Evolutionary conservation across 2,329 filamentous ascomycete species (phyloP), one percentile per base, ranked within the genome.

Genomic region (Colletotrichum orbiculare): DNA sequence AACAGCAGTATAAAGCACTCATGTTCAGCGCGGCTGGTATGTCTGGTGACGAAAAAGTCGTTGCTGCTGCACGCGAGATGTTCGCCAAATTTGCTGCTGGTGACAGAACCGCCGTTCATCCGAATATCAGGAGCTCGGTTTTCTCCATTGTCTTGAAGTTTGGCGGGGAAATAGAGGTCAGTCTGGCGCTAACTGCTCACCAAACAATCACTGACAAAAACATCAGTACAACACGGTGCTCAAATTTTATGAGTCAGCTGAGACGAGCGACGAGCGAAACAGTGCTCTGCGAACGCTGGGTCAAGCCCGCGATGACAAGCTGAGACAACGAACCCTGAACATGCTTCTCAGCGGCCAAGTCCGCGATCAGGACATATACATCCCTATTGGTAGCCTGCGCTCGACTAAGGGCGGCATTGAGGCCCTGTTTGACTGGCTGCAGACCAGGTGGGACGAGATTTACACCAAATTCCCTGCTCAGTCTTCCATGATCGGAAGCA

Each of bases 281-380:
- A 95, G 92, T 11, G 94, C 94, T 1, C 87, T 98, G 64, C 92
- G 94, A 71, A 88, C 87, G 38, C 85, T 98, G 25, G 95, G 95
- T 54, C 89, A 93, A 54, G 89, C 93, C 50, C 90, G 90, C 74
- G 85, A 91, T 61, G 89, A 92, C 1, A 88, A 90, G 69, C 87
- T 97, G 53, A 95, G 97, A 76, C 82, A 96, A 81, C 88, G 88
- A 67, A 95, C 94, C 3, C 85, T 98, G 12, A 86, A 83, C 37
- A 83, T 97, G 68, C 85, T 94, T 38, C 85, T 94, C 62, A 88
- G 89, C 75, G 88, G 90, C 67, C 91, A 97, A 70, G 91, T 97
- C 78, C 97, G 96, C 83, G 93, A 92, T 69, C 95, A 97, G 78
- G 95, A 98, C 77, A 89, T 97, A 69, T 97, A 97, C 81, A 89